These are phyloP conservation scores for Fragaria vesca DNA, from an alignment of 306 rosid genomes.

Conservation along the genomic window DNA sequence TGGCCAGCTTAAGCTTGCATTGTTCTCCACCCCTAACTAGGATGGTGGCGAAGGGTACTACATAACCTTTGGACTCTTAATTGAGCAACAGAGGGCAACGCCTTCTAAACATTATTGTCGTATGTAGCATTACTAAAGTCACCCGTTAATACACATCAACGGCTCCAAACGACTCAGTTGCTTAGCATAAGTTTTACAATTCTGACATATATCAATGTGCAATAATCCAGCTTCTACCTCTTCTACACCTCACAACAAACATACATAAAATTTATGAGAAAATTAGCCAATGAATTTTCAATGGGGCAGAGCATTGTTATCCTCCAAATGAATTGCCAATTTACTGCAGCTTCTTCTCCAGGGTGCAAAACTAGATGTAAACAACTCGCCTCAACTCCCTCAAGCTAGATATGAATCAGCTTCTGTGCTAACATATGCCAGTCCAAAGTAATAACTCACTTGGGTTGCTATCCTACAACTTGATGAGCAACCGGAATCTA, in stretches of 20 bases:
- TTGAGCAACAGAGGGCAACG: not conserved
- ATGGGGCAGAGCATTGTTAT: not conserved
- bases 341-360: not conserved
- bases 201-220: not conserved
- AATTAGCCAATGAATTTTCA: not conserved
- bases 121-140: not conserved
- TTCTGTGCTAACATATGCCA: too few relatives aligned
- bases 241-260: not conserved
- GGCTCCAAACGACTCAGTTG: not conserved
- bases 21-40: not conserved
- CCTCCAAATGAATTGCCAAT: not conserved
- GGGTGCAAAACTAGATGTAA: not conserved
- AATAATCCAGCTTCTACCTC: slow-evolving; percentile 5
- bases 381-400: not conserved
- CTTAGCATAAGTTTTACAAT: not conserved
- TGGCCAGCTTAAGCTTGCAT: not conserved
- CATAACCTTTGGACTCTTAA: not conserved
- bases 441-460: not conserved
- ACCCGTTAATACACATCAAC: not conserved
- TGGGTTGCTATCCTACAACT: not conserved
- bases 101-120: not conserved
- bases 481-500: not conserved
- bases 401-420: not conserved
- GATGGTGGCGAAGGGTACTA: not conserved
- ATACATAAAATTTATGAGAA: not conserved